phyloP scores from a whole-genome alignment of 1,284 basidiomycete species.

The Sutorius eximius region DNA sequence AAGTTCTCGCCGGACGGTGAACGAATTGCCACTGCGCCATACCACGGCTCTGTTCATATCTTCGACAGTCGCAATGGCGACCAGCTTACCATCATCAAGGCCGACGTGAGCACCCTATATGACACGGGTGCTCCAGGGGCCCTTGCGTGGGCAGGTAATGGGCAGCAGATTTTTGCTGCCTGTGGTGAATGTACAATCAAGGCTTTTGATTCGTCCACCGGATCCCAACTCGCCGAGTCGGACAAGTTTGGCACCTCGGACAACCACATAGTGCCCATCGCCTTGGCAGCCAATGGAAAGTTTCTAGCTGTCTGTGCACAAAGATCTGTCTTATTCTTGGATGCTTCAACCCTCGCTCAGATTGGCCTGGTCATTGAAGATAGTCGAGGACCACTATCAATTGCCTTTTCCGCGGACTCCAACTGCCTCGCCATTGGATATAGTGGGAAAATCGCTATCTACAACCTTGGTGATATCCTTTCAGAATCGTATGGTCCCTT shows the following conservation, averaged over 20 bases:
- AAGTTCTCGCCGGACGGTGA: neutral
- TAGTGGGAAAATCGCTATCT: too few species aligned
- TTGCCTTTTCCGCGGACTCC: neutral
- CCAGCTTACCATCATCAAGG: neutral
- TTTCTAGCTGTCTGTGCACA: neutral
- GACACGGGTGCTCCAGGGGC: neutral
- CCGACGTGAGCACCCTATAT: neutral
- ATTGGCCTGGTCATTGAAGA: neutral
- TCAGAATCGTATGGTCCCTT: neutral
- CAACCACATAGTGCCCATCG: neutral
- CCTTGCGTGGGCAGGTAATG: neutral
- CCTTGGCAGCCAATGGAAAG: neutral
- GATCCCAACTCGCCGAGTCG: neutral
- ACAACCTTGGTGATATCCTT: neutral
- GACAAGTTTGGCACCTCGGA: neutral
- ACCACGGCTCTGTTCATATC: neutral
- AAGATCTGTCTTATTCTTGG: neutral
- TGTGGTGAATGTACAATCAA: neutral
- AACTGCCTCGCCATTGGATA: neutral
- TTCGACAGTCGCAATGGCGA: neutral
- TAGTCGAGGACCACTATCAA: neutral
- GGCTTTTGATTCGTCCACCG: neutral
- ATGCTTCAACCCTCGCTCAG: neutral
- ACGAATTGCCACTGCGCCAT: neutral
- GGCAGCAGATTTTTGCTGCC: neutral